phyloP scores from a whole-genome alignment of 305 asterid genomes.

The Fraxinus nigra region DNA sequence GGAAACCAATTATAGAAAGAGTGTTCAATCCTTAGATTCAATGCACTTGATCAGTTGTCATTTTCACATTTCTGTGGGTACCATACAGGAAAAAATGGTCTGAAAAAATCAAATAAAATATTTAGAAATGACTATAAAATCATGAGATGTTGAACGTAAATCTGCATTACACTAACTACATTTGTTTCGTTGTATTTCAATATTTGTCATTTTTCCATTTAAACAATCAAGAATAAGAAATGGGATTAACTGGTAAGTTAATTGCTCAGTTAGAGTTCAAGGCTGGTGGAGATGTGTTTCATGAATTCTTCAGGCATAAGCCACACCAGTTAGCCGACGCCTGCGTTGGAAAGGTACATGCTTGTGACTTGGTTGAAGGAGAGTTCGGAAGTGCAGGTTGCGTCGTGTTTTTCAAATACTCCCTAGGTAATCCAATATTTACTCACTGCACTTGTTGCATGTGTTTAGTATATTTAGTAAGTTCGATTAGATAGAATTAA shows the following conservation, averaged over 20 bases:
- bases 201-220: neutral
- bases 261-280: neutral
- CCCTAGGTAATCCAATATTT: neutral
- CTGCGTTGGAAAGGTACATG: neutral
- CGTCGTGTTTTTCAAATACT: neutral
- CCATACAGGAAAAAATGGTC: neutral
- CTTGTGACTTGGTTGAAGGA: neutral
- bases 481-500: no score
- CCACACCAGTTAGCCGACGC: neutral
- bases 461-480: neutral
- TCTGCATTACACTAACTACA: neutral
- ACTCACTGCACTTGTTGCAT: neutral
- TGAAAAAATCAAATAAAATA: no score
- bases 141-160: no score
- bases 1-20: neutral
- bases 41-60: neutral
- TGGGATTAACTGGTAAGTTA: neutral
- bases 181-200: neutral
- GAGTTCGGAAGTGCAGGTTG: neutral
- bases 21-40: neutral
- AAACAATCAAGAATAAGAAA: neutral
- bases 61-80: neutral
- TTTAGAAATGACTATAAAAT: neutral
- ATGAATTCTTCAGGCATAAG: neutral
- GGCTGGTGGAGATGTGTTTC: neutral